phyloP scores from a whole-genome alignment of 2,329 filamentous ascomycete species.

The Clarireedia homoeocarpa region DNA sequence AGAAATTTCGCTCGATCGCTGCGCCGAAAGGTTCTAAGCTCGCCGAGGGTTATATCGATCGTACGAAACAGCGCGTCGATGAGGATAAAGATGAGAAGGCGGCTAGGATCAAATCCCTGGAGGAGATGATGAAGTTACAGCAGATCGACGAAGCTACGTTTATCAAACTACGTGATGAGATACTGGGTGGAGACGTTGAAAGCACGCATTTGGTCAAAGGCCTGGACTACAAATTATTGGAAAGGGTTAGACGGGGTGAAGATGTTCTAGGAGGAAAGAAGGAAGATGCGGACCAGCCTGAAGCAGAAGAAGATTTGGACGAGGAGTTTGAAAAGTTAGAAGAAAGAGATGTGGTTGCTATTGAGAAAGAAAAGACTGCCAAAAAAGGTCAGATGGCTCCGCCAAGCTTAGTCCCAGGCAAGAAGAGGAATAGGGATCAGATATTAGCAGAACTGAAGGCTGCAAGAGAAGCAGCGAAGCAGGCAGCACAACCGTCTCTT shows the following conservation, averaged over 20 bases:
- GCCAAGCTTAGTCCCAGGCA: constrained; percentile 42
- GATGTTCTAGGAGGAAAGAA: constrained; percentile 23
- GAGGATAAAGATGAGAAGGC: constrained; percentile 46
- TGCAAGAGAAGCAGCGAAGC: constrained; percentile 50
- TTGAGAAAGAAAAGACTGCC: constrained; percentile 38
- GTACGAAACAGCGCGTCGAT: constrained; percentile 56
- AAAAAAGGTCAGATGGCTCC: constrained; percentile 57
- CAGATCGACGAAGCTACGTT: constrained; percentile 78
- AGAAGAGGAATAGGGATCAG: constrained; percentile 57
- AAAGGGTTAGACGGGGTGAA: constrained; percentile 54
- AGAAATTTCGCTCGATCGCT: constrained; percentile 66
- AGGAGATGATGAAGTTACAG: constrained; percentile 73
- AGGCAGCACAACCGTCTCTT: constrained; percentile 41
- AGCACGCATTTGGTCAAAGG: constrained; percentile 90
- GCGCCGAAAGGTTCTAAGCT: constrained; percentile 79
- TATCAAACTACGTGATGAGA: constrained; percentile 64
- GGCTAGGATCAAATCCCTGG: constrained; percentile 66
- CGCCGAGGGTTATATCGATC: constrained; percentile 75
- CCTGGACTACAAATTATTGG: constrained; percentile 73
- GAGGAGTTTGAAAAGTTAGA: constrained; percentile 57
- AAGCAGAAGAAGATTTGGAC: constrained; percentile 44
- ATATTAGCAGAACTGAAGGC: constrained; percentile 62
- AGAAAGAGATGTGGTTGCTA: constrained; percentile 43
- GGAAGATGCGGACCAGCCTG: constrained; percentile 18
- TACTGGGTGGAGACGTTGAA: constrained; percentile 71